Evolutionary conservation across 805 yeast genomes (phyloP), one percentile per base, ranked within the genome.

Genomic region (Saturnispora galanensis): DNA sequence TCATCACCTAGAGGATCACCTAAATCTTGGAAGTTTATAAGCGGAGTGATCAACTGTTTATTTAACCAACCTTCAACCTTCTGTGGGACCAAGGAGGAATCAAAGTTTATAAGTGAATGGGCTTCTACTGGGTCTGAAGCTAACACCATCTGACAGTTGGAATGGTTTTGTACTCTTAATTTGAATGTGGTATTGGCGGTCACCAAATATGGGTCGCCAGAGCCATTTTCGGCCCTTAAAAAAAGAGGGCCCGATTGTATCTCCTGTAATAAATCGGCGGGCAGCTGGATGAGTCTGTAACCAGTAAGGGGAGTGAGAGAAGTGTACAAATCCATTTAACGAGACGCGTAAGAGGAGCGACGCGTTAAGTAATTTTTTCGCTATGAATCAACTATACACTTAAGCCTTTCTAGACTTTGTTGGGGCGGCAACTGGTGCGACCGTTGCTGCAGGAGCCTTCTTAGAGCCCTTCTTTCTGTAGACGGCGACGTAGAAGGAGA

Each of bases 401-500:
- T 29, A 38, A 38, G 34, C 34, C 18, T 38, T 38, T 38, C 34
- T 38, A 42, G 37, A 13, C 31, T 31, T 17, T 30, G 34, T 39
- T 35, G 32, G 26, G 26, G 26, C 17, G 17, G 28, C 15, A 37
- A 44, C 44, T 28, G 53, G 35, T 21, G 51, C 12, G 12, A 37
- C 41, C 13, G 53, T 29, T 10, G 47, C 38, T 15, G 50, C 42
- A 13, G 52, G 34, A 28, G 47, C 52, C 15, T 50, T 38, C 34
- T 50, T 52, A 51, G 51, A 18, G 58, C 55, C 55, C 47, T 57
- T 54, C 56, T 69, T 73, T 65, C 75, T 78, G 76, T 90, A 90
- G 44, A 85, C 85, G 59, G 78, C 79, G 63, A 88, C 80, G 79
- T 90, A 90, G 76, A 90, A 90, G 43, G 88, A 81, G 62, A 90